Percentiles rank a stretch among this genome's conserved stretches.
phyloP scores from a whole-genome alignment of 805 yeast species.

The Clavispora santaluciae region DNA sequence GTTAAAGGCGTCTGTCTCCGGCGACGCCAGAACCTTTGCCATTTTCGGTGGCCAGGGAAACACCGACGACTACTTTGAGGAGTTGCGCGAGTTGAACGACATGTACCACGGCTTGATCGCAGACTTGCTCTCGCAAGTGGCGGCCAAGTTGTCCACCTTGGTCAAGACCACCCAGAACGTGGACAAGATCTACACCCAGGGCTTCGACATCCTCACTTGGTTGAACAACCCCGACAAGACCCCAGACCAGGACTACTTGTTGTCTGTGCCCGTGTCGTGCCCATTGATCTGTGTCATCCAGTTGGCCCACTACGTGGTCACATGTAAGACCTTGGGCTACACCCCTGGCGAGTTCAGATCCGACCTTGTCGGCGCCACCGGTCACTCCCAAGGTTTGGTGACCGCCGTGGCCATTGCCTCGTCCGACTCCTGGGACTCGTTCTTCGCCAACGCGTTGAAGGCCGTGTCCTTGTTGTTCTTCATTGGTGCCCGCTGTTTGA shows the following conservation, averaged over 20 bases:
- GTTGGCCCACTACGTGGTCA: conserved; percentile 85
- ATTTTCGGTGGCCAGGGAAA: conserved; percentile 99
- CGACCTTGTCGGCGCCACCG: conserved; percentile 69
- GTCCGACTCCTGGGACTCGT: conserved; percentile 79
- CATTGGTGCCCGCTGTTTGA: conserved; percentile 89
- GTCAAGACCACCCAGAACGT: conserved; percentile 71
- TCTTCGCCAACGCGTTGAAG: conserved; percentile 64
- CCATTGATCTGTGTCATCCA: conserved; percentile 97
- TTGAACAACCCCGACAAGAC: conserved; percentile 77
- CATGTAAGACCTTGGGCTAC: conserved; percentile 77
- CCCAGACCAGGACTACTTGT: conserved; percentile 83
- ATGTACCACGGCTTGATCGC: conserved; percentile 70
- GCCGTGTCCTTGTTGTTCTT: conserved; percentile 84
- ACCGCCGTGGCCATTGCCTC: conserved; percentile 89
- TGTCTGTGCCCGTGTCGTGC: conserved; percentile 90
- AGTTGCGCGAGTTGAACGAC: conserved; percentile 78
- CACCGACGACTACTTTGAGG: conserved; percentile 96
- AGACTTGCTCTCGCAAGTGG: conserved; percentile 67
- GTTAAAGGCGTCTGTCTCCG: conserved; percentile 55
- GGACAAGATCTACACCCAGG: conserved; percentile 87
- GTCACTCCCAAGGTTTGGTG: conserved; percentile 88
- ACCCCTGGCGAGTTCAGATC: conserved; percentile 85
- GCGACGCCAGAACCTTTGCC: conserved; percentile 65
- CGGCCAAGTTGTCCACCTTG: conserved; percentile 60
- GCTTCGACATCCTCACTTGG: conserved; percentile 87